Evolutionary conservation across 805 yeast species (phyloP).

Genomic region (Saturnispora mendoncae): DNA sequence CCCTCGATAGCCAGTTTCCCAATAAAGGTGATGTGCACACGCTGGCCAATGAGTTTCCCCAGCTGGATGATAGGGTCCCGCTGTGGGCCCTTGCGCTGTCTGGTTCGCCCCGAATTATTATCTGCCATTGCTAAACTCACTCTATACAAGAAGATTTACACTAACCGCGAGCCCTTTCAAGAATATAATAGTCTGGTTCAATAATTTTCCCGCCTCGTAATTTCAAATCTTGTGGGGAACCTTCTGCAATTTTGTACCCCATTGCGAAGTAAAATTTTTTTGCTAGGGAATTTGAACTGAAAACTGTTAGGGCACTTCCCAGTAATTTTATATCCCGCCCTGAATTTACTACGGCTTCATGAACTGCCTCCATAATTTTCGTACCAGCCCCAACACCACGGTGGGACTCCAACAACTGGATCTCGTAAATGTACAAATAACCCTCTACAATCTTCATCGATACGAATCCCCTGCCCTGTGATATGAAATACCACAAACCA

Average conservation of each 20-base stretch:
- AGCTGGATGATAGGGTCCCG: constrained; percentile 84
- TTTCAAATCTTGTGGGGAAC: constrained; percentile 6
- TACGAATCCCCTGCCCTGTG: constrained; percentile 34
- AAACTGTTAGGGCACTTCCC: constrained; percentile 12
- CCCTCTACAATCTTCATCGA: constrained; percentile 39
- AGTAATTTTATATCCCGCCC: background rate
- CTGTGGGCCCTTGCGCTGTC: constrained; percentile 55
- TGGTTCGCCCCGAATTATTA: no score
- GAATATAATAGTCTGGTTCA: constrained; percentile 13
- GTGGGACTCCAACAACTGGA: constrained; percentile 34
- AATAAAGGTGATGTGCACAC: constrained; percentile 67
- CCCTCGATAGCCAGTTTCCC: constrained; percentile 82
- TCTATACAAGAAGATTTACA: no score
- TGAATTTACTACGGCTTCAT: constrained; percentile 2
- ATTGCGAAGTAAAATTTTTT: constrained; percentile 8
- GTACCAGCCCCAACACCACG: constrained; percentile 35
- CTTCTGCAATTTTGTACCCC: constrained; percentile 4
- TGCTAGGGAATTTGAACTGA: constrained; percentile 11
- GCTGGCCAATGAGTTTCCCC: constrained; percentile 62
- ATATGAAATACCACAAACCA: constrained; percentile 38
- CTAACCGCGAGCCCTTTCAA: no score
- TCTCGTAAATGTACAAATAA: constrained; percentile 47
- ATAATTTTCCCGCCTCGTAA: constrained; percentile 6
- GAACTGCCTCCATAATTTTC: background rate
- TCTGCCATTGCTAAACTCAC: background rate